phyloP scores from a whole-genome alignment of 2,329 filamentous ascomycete species.

The Cladosporium sp. region DNA sequence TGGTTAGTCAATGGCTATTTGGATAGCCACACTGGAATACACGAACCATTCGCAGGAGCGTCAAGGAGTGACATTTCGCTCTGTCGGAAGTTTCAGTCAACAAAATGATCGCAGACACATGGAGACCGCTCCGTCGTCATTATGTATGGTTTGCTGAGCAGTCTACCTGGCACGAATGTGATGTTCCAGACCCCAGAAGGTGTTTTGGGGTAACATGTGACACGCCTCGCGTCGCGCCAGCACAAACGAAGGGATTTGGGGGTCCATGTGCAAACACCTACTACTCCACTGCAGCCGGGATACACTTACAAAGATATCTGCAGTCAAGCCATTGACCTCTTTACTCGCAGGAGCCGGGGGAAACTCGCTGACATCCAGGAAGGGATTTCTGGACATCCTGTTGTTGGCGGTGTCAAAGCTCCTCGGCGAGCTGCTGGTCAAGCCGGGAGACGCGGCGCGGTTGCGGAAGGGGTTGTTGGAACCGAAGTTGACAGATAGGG shows the following conservation, averaged over 20 bases:
- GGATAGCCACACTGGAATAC: neutral
- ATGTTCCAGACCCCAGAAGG: neutral
- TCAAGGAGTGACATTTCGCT: slow-evolving; percentile 63
- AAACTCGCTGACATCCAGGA: slow-evolving; percentile 47
- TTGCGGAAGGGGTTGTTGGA: slow-evolving; percentile 79
- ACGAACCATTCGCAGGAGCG: slow-evolving; percentile 38
- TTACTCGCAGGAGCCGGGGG: slow-evolving; percentile 9
- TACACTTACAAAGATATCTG: slow-evolving; percentile 72
- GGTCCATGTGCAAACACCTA: too few relatives aligned
- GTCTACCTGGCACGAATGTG: neutral
- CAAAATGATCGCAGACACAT: slow-evolving; percentile 34
- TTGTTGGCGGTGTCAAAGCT: slow-evolving; percentile 14
- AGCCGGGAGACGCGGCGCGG: slow-evolving; percentile 55
- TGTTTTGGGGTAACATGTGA: slow-evolving; percentile 4
- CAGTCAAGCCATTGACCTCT: slow-evolving; percentile 45
- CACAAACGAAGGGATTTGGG: neutral
- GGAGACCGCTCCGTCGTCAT: slow-evolving; percentile 35
- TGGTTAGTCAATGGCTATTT: slow-evolving; percentile 1
- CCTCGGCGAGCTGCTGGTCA: slow-evolving; percentile 28
- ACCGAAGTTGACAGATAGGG: slow-evolving; percentile 55
- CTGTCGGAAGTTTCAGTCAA: slow-evolving; percentile 46
- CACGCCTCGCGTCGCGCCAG: slow-evolving; percentile 4
- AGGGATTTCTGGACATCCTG: slow-evolving; percentile 65
- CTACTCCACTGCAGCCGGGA: too few relatives aligned
- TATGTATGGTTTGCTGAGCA: slow-evolving; percentile 4